These are phyloP conservation scores for Cyclotella kingstonii DNA, from an alignment of 108 stramenopile species.

Conservation along the genomic window DNA sequence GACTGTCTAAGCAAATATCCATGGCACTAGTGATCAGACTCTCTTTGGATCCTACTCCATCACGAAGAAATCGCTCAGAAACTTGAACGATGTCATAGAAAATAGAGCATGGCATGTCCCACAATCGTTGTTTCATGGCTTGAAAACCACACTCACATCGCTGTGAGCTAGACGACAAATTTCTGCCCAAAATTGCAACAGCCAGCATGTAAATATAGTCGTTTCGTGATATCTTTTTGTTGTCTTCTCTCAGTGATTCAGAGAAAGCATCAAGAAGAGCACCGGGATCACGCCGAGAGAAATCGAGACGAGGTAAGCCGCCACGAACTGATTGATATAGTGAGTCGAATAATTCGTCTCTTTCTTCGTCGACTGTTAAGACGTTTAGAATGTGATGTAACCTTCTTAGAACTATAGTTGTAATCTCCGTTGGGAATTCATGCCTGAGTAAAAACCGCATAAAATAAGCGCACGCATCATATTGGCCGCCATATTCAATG, in stretches of 20 bases:
- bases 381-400: slow-evolving; percentile 62
- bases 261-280: slow-evolving; percentile 36
- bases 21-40: slow-evolving; percentile 17
- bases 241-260: slow-evolving; percentile 16
- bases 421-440: slow-evolving; percentile 57
- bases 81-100: slow-evolving; percentile 30
- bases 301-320: slow-evolving; percentile 36
- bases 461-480: slow-evolving; percentile 57
- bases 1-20: slow-evolving; percentile 17
- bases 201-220: slow-evolving; percentile 43
- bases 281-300: slow-evolving; percentile 31
- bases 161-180: slow-evolving; percentile 41
- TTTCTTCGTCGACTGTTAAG: slow-evolving; percentile 54
- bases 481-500: slow-evolving; percentile 82
- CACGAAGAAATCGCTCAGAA: slow-evolving; percentile 15
- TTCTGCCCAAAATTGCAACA: slow-evolving; percentile 38
- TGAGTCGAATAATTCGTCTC: slow-evolving; percentile 12
- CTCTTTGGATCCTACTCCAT: slow-evolving; percentile 21
- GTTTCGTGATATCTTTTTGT: slow-evolving; percentile 19
- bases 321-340: slow-evolving; percentile 24
- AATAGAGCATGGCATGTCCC: slow-evolving; percentile 12
- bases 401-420: slow-evolving; percentile 45
- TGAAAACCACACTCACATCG: slow-evolving; percentile 48
- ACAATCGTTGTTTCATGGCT: slow-evolving; percentile 46
- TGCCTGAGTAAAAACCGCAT: slow-evolving; percentile 68